These are phyloP conservation scores for Pichia rugopelliculosa DNA, from an alignment of 805 yeast genomes.

Conservation along the genomic window DNA sequence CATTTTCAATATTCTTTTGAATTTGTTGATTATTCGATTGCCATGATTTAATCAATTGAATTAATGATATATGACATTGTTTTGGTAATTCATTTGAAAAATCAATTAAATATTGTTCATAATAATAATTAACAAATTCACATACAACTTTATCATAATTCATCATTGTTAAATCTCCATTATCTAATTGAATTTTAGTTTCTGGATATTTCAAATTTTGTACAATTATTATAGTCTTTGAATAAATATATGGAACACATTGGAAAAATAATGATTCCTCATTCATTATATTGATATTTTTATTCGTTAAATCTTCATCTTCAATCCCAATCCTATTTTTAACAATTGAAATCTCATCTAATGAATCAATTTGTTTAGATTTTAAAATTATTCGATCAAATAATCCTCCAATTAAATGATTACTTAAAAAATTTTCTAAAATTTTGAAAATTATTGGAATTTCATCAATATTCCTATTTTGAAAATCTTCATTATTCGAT, in stretches of 20 bases:
- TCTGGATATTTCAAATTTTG: conserved; percentile 23
- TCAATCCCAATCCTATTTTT: too few species aligned
- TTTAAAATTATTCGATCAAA: conserved; percentile 24
- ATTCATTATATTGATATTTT: conserved; percentile 26
- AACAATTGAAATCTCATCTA: conserved; percentile 9
- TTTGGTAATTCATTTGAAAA: conserved; percentile 28
- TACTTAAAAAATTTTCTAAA: conserved; percentile 29
- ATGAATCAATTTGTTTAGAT: conserved; percentile 29
- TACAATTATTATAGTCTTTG: conserved; percentile 20
- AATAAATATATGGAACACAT: conserved; percentile 29
- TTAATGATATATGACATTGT: conserved; percentile 26
- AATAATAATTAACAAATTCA: conserved; percentile 30
- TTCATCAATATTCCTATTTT: conserved; percentile 21
- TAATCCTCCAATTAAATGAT: conserved; percentile 30
- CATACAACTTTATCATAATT: conserved; percentile 24
- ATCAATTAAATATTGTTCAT: conserved; percentile 29
- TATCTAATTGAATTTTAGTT: conserved; percentile 9
- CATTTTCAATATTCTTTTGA: conserved; percentile 33
- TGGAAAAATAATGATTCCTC: conserved; percentile 30
- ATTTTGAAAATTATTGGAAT: conserved; percentile 29
- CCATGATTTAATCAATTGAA: conserved; percentile 32
- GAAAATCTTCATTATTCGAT: not conserved
- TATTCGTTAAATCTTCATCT: conserved; percentile 1
- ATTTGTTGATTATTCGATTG: conserved; percentile 29
- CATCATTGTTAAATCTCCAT: conserved; percentile 15